Evolutionary conservation across 2,329 filamentous ascomycete genomes (phyloP), one percentile per base, ranked within the genome.

Genomic region (Didymella segeticola): DNA sequence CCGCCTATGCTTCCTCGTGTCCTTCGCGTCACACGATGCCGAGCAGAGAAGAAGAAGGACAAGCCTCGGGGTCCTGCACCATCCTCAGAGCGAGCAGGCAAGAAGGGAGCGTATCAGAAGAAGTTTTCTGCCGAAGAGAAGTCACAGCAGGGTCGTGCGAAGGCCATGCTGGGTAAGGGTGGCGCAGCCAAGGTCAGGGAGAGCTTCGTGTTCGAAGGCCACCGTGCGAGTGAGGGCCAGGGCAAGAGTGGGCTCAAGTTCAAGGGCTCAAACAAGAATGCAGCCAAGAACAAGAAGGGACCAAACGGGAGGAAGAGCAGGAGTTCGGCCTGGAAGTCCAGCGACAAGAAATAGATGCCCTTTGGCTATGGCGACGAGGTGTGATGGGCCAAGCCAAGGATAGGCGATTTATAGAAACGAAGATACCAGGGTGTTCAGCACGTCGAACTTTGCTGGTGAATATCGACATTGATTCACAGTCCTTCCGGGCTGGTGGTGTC

Each of bases 1-100:
- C 92, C 93, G 14, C 93, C 93, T 15, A 88, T 97, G 85, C 86
- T 98, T n/a, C 93, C 93, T 9, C 87, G 95, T 38, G 84, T 88
- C 62, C 81, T 99, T 27, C 89, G 95, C 47, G 93, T 99, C 39
- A 89, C 86, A 41, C 87, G 95, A 56, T 95, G 95, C 69, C 93
- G 92, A 75, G 89, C 89, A 26, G 66, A 77, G 47, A 78, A 77
- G 64, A 71, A 70, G 27, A 66, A 79, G 57, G 60, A 66, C 29
- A 70, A 72, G 56, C 64, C 69, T 17, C 66, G 51, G 7, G 62
- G 57, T n/a, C 57, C 47, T 58, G 67, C 62, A 15, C 58, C 77
- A 73, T 49, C 59, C 62, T 60, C 76, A 73, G 58, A 43, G 14
- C 57, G 47, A 31, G 41, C 53, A n/a, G 47, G 54, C 9, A 61